A percentile compares a stretch with the other conserved stretches of the same genome.
phyloP scores from a whole-genome alignment of 148 eudicot species.

The Euryodendron excelsum region DNA sequence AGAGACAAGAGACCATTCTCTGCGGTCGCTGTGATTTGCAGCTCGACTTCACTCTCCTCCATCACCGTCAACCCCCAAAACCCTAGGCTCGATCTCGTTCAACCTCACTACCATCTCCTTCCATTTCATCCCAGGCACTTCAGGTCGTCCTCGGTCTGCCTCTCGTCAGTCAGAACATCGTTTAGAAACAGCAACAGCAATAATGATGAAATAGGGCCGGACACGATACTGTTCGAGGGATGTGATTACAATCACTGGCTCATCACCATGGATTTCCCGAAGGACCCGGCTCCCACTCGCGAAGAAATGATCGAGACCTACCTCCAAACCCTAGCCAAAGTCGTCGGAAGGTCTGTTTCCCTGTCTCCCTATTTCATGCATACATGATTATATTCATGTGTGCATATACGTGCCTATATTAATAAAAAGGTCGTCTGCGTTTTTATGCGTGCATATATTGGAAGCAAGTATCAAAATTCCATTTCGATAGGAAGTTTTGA shows the following conservation, averaged over 20 bases:
- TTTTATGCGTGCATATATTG: no score
- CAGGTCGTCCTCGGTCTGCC: constrained; percentile 24
- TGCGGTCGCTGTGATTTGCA: constrained; percentile 7
- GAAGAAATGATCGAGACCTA: constrained; percentile 77
- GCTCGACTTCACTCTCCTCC: constrained; percentile 10
- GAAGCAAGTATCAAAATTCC: no score
- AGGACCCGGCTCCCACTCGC: constrained; percentile 48
- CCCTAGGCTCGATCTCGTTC: neutral
- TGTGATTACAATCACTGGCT: constrained; percentile 97
- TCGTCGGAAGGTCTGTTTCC: constrained; percentile 67
- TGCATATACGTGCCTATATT: neutral
- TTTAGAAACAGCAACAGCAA: constrained; percentile 11
- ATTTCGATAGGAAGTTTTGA: no score
- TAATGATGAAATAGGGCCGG: constrained; percentile 57
- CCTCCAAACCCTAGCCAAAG: constrained; percentile 70
- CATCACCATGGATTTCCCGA: constrained; percentile 76
- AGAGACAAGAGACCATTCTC: constrained; percentile 8
- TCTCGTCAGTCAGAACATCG: constrained; percentile 21
- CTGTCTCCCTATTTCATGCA: neutral
- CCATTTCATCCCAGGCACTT: constrained; percentile 12
- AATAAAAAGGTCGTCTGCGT: no score
- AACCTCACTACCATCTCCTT: neutral
- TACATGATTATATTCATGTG: neutral
- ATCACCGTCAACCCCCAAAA: neutral
- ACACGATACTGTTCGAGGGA: constrained; percentile 78